Evolutionary conservation across 148 eudicot species (phyloP).

Genomic region (Euryodendron excelsum): DNA sequence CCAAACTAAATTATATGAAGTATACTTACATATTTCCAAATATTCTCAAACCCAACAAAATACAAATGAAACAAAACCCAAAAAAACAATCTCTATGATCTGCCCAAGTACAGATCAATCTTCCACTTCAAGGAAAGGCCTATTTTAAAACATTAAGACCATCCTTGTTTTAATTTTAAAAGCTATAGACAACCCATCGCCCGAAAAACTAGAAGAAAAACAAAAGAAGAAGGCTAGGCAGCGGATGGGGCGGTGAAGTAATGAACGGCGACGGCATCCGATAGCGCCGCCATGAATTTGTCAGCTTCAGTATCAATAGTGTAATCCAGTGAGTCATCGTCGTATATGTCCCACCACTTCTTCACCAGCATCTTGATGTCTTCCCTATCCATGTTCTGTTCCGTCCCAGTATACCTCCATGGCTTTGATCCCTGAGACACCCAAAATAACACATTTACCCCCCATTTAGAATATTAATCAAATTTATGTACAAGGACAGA

Average conservation of each 20-base stretch:
- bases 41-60: too few relatives aligned
- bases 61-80: too few relatives aligned
- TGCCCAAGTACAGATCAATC: too few relatives aligned
- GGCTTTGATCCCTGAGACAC: slow-evolving; percentile 38
- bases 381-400: slow-evolving; percentile 49
- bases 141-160: too few relatives aligned
- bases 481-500: neutral
- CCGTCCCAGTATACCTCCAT: slow-evolving; percentile 49
- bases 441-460: neutral
- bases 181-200: too few relatives aligned
- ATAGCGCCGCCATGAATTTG: slow-evolving; percentile 19
- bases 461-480: neutral
- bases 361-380: slow-evolving; percentile 43
- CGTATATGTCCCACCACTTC: slow-evolving; percentile 41
- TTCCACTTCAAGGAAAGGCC: too few relatives aligned
- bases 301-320: too few relatives aligned
- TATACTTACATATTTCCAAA: too few relatives aligned
- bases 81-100: too few relatives aligned
- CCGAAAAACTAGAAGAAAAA: too few relatives aligned
- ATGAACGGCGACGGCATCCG: slow-evolving; percentile 29
- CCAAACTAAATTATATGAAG: too few relatives aligned
- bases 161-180: too few relatives aligned
- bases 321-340: slow-evolving; percentile 37
- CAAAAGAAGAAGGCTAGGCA: slow-evolving; percentile 17
- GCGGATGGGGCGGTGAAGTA: slow-evolving; percentile 42